These are phyloP conservation scores for Arachnomyces sp. DNA, from an alignment of 2,329 filamentous ascomycete species.

Conservation along the genomic window DNA sequence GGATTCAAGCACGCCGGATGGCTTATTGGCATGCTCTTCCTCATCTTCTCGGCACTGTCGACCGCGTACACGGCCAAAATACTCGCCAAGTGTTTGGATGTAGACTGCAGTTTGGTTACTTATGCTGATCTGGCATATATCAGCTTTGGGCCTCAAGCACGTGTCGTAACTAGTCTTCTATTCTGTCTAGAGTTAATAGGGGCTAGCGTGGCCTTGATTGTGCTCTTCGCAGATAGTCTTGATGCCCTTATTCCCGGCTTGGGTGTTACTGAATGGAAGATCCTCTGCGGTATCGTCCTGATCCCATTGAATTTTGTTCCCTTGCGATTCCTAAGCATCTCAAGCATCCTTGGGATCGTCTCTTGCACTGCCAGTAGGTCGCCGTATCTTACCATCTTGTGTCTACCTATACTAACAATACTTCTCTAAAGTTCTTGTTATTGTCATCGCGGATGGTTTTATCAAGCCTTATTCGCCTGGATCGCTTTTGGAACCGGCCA, in stretches of 20 bases:
- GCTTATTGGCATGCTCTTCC: conserved; percentile 70
- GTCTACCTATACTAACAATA: conserved; percentile 20
- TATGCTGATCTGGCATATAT: conserved; percentile 91
- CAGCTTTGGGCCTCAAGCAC: conserved; percentile 75
- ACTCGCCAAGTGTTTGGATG: conserved; percentile 79
- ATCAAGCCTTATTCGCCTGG: conserved; percentile 72
- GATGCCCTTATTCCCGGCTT: conserved; percentile 67
- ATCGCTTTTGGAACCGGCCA: conserved; percentile 71
- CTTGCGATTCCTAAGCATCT: conserved; percentile 75
- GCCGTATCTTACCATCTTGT: conserved; percentile 3
- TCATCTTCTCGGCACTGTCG: conserved; percentile 64
- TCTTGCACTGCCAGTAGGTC: conserved; percentile 78
- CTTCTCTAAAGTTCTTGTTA: conserved; percentile 59
- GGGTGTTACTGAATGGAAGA: conserved; percentile 69
- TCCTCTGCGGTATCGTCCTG: conserved; percentile 70
- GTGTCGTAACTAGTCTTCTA: conserved; percentile 72
- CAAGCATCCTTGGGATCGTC: conserved; percentile 85
- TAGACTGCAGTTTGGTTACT: conserved; percentile 77
- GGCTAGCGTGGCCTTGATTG: conserved; percentile 79
- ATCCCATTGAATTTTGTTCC: conserved; percentile 80
- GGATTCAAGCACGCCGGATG: conserved; percentile 83
- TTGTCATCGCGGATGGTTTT: conserved; percentile 79
- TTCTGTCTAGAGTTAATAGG: conserved; percentile 84
- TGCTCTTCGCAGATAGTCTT: conserved; percentile 89
- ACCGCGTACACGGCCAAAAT: conserved; percentile 83